Evolutionary conservation across 2,329 filamentous ascomycete species (phyloP).

Genomic region (Talaromyces sp.): DNA sequence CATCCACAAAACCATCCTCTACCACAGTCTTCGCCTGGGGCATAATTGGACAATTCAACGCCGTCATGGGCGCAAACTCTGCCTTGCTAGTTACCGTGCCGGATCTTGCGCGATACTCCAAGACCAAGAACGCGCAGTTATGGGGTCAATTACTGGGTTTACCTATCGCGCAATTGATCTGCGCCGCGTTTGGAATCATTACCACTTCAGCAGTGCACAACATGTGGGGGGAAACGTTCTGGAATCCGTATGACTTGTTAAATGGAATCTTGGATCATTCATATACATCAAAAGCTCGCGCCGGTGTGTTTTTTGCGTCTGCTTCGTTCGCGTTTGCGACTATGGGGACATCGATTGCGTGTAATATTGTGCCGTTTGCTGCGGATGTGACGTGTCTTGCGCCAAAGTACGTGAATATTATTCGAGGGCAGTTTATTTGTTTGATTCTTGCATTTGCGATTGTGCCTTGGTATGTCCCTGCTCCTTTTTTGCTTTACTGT

Average conservation of each 20-base stretch:
- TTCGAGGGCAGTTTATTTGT: conserved; percentile 32
- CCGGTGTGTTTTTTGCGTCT: conserved; percentile 34
- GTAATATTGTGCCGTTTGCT: conserved; percentile 35
- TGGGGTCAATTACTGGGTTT: conserved; percentile 28
- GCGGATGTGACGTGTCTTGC: conserved; percentile 34
- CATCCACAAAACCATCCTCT: conserved; percentile 15
- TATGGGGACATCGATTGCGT: conserved; percentile 24
- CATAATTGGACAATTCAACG: conserved; percentile 39
- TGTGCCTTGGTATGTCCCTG: conserved; percentile 31
- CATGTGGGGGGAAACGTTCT: conserved; percentile 36
- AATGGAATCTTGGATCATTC: conserved; percentile 37
- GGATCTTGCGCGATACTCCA: conserved; percentile 37
- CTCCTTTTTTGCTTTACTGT: too few relatives aligned
- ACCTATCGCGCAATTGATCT: conserved; percentile 22
- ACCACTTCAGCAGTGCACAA: conserved; percentile 30
- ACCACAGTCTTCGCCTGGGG: conserved; percentile 35
- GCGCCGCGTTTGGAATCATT: conserved; percentile 24
- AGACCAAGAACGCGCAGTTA: conserved; percentile 30
- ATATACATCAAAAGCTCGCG: conserved; percentile 29
- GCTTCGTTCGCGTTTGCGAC: conserved; percentile 24
- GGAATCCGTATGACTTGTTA: conserved; percentile 38
- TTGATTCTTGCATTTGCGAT: conserved; percentile 30
- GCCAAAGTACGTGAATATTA: conserved; percentile 32
- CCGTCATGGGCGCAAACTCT: conserved; percentile 36
- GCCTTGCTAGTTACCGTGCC: conserved; percentile 38